phyloP scores from a whole-genome alignment of 371 early-diverging fungal species.

The Mucor lusitanicus region DNA sequence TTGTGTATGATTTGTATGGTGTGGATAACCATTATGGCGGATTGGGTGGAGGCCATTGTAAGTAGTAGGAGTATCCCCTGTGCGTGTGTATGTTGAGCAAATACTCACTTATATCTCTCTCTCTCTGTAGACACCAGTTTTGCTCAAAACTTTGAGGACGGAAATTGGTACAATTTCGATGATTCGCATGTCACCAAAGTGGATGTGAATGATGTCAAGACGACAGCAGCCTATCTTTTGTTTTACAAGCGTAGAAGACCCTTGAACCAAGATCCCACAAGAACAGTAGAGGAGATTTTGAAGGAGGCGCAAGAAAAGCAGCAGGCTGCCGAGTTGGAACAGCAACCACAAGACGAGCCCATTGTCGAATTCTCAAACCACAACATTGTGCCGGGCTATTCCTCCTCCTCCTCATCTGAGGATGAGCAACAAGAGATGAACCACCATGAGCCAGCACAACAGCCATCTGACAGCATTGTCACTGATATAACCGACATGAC shows the following conservation, averaged over 20 bases:
- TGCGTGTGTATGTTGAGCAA: too few relatives aligned
- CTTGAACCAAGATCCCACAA: background rate
- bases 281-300: constrained; percentile 22
- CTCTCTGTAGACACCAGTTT: constrained; percentile 78
- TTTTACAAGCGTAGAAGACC: constrained; percentile 76
- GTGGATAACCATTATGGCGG: constrained; percentile 93
- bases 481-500: background rate
- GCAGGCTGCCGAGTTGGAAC: constrained; percentile 27
- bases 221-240: constrained; percentile 81
- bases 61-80: constrained; percentile 35
- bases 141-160: constrained; percentile 74
- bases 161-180: constrained; percentile 88
- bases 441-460: background rate
- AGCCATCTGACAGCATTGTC: background rate
- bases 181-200: constrained; percentile 79
- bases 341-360: background rate
- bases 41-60: constrained; percentile 93
- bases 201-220: constrained; percentile 56
- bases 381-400: too few relatives aligned
- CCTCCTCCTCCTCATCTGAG: background rate
- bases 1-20: constrained; percentile 82
- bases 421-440: background rate
- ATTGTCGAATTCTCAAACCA: background rate
- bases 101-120: background rate
- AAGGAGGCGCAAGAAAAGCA: constrained; percentile 21